Percentiles rank a stretch among this genome's conserved stretches.
Conservation (phyloP, 495 filamentous ascomycete species). For the Talaromyces stipitatus region DNA sequence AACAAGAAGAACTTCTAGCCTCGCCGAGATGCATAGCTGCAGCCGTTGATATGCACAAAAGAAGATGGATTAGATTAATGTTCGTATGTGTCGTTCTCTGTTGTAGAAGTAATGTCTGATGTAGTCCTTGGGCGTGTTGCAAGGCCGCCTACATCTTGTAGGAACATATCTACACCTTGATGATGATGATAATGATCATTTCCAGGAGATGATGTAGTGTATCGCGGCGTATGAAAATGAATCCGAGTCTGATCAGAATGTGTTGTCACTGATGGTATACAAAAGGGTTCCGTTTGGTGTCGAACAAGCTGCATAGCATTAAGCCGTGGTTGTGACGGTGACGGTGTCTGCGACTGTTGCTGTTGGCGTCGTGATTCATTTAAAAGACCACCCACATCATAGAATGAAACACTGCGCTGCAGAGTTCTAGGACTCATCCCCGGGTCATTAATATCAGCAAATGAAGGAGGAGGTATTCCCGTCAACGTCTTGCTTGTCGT, state of each 20-base stretch:
- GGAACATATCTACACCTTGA: neutral
- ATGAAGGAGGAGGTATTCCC: neutral
- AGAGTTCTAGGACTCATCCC: constrained; percentile 17
- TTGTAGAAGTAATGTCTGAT: neutral
- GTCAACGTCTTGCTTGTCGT: neutral
- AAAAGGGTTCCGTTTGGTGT: neutral
- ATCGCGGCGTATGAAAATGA: neutral
- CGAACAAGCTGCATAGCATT: neutral
- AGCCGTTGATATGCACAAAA: neutral
- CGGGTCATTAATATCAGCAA: neutral
- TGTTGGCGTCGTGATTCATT: constrained; percentile 18
- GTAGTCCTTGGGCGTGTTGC: constrained; percentile 17
- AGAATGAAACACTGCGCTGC: constrained; percentile 53
- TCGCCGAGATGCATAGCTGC: neutral
- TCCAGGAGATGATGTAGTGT: constrained; percentile 4
- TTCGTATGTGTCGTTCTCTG: neutral
- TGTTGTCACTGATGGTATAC: neutral
- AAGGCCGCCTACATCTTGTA: constrained; percentile 50
- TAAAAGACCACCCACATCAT: constrained; percentile 63
- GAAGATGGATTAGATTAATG: neutral
- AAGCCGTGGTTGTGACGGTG: constrained; percentile 3
- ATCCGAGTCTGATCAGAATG: neutral
- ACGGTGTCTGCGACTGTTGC: constrained; percentile 9
- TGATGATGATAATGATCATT: neutral
- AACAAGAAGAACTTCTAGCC: neutral